Conservation (phyloP, 345 rosid genomes). For the Citrus glauca region DNA sequence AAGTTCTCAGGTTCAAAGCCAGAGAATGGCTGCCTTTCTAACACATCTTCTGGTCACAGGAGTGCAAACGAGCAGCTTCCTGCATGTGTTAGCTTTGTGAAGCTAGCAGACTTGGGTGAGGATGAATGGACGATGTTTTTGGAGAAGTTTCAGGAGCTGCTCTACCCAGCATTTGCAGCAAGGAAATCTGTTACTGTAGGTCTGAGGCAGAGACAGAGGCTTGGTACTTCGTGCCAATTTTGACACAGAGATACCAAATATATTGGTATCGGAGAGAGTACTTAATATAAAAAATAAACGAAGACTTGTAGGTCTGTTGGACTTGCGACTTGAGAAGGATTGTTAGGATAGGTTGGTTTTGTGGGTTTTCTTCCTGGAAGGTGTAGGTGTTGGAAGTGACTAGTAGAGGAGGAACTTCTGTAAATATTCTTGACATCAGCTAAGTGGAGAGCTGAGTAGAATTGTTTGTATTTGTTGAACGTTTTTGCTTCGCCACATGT, state of each 20-base stretch:
- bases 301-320: slow-evolving; percentile 24
- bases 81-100: slow-evolving; percentile 68
- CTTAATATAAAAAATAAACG: slow-evolving; percentile 17
- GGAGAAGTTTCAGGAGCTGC: slow-evolving; percentile 72
- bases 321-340: neutral
- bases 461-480: slow-evolving; percentile 24
- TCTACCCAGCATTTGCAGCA: slow-evolving; percentile 61
- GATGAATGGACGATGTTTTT: slow-evolving; percentile 78
- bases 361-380: slow-evolving; percentile 21
- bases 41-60: slow-evolving; percentile 71
- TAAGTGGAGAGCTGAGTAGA: slow-evolving; percentile 25
- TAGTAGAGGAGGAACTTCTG: slow-evolving; percentile 21
- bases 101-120: slow-evolving; percentile 77
- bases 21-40: slow-evolving; percentile 47
- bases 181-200: slow-evolving; percentile 65
- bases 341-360: slow-evolving; percentile 24
- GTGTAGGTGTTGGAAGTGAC: slow-evolving; percentile 22
- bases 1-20: slow-evolving; percentile 42
- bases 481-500: slow-evolving; percentile 3
- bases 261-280: slow-evolving; percentile 7
- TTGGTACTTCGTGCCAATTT: slow-evolving; percentile 99
- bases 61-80: slow-evolving; percentile 94
- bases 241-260: slow-evolving; percentile 31
- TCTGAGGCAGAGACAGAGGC: slow-evolving; percentile 89
- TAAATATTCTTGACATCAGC: slow-evolving; percentile 44